A percentile compares a stretch with the other conserved stretches of the same genome.
Evolutionary conservation across 2,329 filamentous ascomycete species (phyloP).

Genomic region (Epicoccum sorghinum): DNA sequence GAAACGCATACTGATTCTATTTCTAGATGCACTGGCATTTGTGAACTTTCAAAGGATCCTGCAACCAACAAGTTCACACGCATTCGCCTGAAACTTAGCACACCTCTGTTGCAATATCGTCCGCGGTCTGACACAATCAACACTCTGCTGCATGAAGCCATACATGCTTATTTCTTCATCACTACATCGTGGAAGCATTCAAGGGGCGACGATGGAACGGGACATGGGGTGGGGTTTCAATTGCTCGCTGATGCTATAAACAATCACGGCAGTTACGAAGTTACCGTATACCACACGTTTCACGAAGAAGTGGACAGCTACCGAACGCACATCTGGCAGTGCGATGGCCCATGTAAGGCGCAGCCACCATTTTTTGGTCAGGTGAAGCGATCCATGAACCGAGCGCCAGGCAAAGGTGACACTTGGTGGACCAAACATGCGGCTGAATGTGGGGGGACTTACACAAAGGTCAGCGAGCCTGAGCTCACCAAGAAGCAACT

Average conservation of each 20-base stretch:
- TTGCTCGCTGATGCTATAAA: slow-evolving; percentile 54
- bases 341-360: slow-evolving; percentile 48
- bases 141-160: slow-evolving; percentile 53
- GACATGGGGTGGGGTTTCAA: slow-evolving; percentile 52
- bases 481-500: slow-evolving; percentile 51
- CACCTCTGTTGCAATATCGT: slow-evolving; percentile 52
- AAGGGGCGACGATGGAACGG: slow-evolving; percentile 51
- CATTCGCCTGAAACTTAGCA: slow-evolving; percentile 52
- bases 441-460: slow-evolving; percentile 50
- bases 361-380: slow-evolving; percentile 52
- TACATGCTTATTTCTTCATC: slow-evolving; percentile 56
- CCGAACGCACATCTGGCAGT: slow-evolving; percentile 54
- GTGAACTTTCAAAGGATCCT: slow-evolving; percentile 51
- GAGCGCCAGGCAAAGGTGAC: slow-evolving; percentile 51
- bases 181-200: slow-evolving; percentile 52
- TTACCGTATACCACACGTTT: slow-evolving; percentile 54
- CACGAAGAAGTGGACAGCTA: slow-evolving; percentile 56
- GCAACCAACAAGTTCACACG: slow-evolving; percentile 46
- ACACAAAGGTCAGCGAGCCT: slow-evolving; percentile 51
- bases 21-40: slow-evolving; percentile 52
- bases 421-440: slow-evolving; percentile 51
- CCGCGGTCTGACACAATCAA: slow-evolving; percentile 52
- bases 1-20: slow-evolving; percentile 24
- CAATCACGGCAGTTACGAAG: slow-evolving; percentile 49
- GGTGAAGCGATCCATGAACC: slow-evolving; percentile 55